Base-by-base conservation (phyloP, 768 basidiomycete species). In the Boletus speciosus region DNA sequence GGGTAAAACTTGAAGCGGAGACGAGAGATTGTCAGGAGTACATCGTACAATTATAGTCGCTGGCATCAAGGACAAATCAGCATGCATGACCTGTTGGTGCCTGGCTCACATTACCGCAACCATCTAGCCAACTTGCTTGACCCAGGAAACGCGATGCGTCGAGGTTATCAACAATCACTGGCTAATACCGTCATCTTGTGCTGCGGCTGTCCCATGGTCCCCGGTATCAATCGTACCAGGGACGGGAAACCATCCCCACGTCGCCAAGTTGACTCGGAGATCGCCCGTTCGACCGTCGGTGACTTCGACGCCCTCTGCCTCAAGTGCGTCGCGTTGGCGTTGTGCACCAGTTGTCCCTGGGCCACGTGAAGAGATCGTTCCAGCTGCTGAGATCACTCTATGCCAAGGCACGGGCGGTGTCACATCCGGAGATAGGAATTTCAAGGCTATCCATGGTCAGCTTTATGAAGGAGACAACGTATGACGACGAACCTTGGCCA, bases 301-400 rank as follows among this genome's bases (percentile, higher is more conserved):
- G 19, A 95, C 91, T 47, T 89, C 83, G n/a, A 95, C 80, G 4
- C 89, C 91, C 68, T 95, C 93, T 0, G 81, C 84, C 54, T 85
- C 81, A 14, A 97, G 78, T 2, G 79, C 84, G n/a, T 86, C 83
- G 16, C 82, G 75, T 65, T 97, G 93, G 1, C 82, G 74, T 42
- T 79, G 80, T 1, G 92, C 92, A 2, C 91, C 92, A 38, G 80
- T 74, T 4, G 93, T 93, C 4, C 85, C 88, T 4, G 93, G 90
- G 0, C 89, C 92, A 41, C 93, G 79, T 6, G 90, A 93, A 1
- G 91, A 91, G 59, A 90, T 88, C 1, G 76, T 71, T 1, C 91
- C 90, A 0, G 84, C 78, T 0, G 88, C 77, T 4, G 81, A 78
- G 16, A 93, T 75, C 5, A 93, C 88, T 31, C 90, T 82, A 56